Evolutionary conservation across 1,139 yeast genomes (phyloP).

Genomic region (Sugiyamaella neomexicana): DNA sequence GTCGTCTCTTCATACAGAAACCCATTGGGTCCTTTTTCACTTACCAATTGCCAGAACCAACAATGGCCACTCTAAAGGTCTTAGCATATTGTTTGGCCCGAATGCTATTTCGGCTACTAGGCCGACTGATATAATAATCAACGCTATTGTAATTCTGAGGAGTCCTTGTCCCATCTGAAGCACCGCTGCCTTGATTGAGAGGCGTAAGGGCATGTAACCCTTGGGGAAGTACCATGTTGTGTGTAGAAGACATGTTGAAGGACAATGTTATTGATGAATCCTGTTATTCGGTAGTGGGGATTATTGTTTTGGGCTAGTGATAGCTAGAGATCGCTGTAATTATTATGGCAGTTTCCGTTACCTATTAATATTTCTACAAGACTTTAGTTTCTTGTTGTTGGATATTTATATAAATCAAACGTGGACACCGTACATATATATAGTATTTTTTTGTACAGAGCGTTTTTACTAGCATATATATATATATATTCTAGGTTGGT

Average conservation of each 20-base stretch:
- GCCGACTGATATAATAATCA: slow-evolving; percentile 20
- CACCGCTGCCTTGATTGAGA: slow-evolving; percentile 9
- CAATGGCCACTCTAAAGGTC: slow-evolving; percentile 29
- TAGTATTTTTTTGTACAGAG: neutral
- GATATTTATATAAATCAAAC: neutral
- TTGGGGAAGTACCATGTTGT: slow-evolving; percentile 15
- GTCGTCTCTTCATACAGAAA: too few species aligned
- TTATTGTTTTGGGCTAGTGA: neutral
- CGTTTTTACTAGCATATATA: neutral
- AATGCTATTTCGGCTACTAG: slow-evolving; percentile 19
- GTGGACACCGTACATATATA: slow-evolving; percentile 14
- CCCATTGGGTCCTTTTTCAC: too few species aligned
- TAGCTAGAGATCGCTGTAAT: neutral
- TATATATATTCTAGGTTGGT: too few species aligned
- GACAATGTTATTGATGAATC: neutral
- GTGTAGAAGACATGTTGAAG: slow-evolving; percentile 5
- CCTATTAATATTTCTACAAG: neutral
- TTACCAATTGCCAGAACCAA: slow-evolving; percentile 49
- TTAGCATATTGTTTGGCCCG: slow-evolving; percentile 22
- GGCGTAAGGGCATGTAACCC: slow-evolving; percentile 21
- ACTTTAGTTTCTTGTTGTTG: neutral
- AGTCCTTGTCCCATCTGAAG: slow-evolving; percentile 10
- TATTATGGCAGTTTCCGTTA: neutral
- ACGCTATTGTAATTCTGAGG: slow-evolving; percentile 15
- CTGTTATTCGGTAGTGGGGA: neutral